Conservation (phyloP, 129 eudicot species). For the Flaveria brownii region DNA sequence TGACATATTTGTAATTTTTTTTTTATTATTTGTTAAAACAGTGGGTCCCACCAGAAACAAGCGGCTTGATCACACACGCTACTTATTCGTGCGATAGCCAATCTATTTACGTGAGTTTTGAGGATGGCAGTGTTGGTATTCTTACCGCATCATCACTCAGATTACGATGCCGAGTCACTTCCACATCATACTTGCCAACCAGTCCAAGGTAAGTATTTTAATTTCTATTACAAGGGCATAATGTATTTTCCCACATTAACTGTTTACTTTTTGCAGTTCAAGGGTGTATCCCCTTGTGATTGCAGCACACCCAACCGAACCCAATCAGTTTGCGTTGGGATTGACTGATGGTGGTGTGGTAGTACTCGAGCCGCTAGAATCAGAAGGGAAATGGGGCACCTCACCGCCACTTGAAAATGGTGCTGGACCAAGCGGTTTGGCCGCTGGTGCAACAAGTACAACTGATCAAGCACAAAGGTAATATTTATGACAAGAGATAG, state of each 20-base stretch:
- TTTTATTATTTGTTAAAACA: constrained; percentile 20
- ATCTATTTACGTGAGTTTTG: constrained; percentile 70
- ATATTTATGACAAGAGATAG: constrained; percentile 19
- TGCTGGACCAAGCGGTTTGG: constrained; percentile 61
- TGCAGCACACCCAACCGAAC: constrained; percentile 82
- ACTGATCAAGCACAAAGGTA: constrained; percentile 71
- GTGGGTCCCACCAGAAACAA: constrained; percentile 88
- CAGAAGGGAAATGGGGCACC: constrained; percentile 94
- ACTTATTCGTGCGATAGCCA: constrained; percentile 90
- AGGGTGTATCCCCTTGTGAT: constrained; percentile 76
- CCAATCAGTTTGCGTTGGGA: constrained; percentile 83
- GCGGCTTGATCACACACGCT: constrained; percentile 84
- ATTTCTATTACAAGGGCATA: neutral
- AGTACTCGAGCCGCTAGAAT: constrained; percentile 77
- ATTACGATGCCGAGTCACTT: constrained; percentile 70
- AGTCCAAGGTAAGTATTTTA: constrained; percentile 58
- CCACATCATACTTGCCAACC: constrained; percentile 60
- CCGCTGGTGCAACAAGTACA: constrained; percentile 54
- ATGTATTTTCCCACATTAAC: neutral
- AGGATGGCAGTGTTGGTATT: constrained; percentile 78
- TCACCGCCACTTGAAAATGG: constrained; percentile 75
- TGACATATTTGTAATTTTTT: neutral
- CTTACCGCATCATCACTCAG: constrained; percentile 73
- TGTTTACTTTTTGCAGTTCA: constrained; percentile 36
- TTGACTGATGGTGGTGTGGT: constrained; percentile 77